These are phyloP conservation scores for Mariannaea sp. DNA, from an alignment of 2,329 filamentous ascomycete species.

Conservation along the genomic window DNA sequence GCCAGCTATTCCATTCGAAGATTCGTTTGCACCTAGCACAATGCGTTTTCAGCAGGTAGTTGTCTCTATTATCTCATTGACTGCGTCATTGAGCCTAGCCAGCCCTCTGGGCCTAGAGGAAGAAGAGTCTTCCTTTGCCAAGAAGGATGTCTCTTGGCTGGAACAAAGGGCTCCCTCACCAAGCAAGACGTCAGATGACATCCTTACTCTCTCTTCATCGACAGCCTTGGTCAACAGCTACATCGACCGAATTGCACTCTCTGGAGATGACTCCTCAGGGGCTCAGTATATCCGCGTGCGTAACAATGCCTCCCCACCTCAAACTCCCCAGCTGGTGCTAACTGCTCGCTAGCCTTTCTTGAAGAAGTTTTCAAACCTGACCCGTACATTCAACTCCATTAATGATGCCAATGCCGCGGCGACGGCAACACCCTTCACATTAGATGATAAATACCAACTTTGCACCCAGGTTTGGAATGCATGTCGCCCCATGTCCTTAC, in stretches of 20 bases:
- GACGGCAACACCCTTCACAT: neutral
- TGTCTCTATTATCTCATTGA: neutral
- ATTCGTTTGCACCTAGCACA: neutral
- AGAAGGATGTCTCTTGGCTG: neutral
- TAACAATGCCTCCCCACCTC: neutral
- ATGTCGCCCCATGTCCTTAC: neutral
- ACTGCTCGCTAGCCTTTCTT: neutral
- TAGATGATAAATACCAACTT: neutral
- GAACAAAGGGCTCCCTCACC: neutral
- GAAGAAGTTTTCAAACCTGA: neutral
- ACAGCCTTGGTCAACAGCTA: neutral
- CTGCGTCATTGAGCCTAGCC: neutral
- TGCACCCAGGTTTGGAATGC: slow-evolving; percentile 5
- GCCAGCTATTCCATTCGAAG: neutral
- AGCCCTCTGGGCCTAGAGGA: neutral
- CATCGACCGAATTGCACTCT: neutral
- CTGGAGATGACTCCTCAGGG: neutral
- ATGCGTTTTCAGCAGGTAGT: too few relatives aligned
- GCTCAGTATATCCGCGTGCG: neutral
- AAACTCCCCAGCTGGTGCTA: neutral
- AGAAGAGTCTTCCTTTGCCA: neutral
- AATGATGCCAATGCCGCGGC: neutral
- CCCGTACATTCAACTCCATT: neutral
- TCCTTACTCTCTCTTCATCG: neutral
- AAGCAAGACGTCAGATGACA: neutral